Conservation (phyloP, 768 basidiomycete genomes). For the Myochromella boudieri region DNA sequence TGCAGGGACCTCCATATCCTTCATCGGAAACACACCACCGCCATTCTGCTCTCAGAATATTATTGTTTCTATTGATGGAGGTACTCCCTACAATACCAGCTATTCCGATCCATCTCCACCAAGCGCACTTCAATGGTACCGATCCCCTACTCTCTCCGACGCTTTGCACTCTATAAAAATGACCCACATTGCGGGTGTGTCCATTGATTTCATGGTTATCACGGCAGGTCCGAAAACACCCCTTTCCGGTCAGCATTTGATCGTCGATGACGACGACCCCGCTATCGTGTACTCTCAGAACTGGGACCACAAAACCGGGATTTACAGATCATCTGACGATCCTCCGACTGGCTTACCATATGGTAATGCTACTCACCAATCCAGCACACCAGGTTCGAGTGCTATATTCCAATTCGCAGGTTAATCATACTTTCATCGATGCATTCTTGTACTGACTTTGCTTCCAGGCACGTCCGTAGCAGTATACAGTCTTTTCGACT, state of each 20-base stretch:
- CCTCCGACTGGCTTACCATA: conserved; percentile 21
- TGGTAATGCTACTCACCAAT: conserved; percentile 26
- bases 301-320: conserved; percentile 15
- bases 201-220: conserved; percentile 22
- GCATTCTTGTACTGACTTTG: neutral
- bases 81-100: conserved; percentile 1
- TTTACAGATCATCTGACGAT: conserved; percentile 11
- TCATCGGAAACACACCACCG: conserved; percentile 24
- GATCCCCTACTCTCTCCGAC: conserved; percentile 19
- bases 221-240: conserved; percentile 21
- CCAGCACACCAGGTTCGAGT: conserved; percentile 16
- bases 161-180: conserved; percentile 20
- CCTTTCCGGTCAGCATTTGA: conserved; percentile 15
- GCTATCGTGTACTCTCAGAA: conserved; percentile 17
- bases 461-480: conserved; percentile 19
- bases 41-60: neutral
- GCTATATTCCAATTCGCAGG: conserved; percentile 29
- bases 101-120: conserved; percentile 17
- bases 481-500: conserved; percentile 25
- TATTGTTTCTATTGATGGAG: neutral
- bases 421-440: conserved; percentile 8
- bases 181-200: conserved; percentile 19
- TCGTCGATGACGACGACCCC: conserved; percentile 23
- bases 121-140: conserved; percentile 23
- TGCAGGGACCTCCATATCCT: conserved; percentile 23